Base-by-base conservation (phyloP, 2,329 filamentous ascomycete genomes). In the Pseudocercospora vitis region DNA sequence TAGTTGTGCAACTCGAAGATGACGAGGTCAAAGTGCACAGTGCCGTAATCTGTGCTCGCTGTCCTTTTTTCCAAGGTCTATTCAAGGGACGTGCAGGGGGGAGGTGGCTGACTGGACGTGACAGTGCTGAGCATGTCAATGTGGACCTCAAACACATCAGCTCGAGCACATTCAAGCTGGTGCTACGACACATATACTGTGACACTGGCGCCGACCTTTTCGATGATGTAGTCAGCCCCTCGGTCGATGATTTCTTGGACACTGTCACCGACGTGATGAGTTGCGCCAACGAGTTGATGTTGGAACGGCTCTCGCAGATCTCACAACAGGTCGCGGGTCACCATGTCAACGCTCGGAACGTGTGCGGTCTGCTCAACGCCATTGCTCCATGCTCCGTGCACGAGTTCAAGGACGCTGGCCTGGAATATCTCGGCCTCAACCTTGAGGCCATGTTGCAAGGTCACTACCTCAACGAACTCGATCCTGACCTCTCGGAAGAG, bases 361-460 rank as follows among this genome's bases (percentile, higher is more conserved):
- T 96, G 21, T 89, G 89, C 54, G 84, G 86, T 48, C 77, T 97
- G 12, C 78, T 99, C 8, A 96, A 95, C 66, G 87, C 87, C 1
- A 87, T 96, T 56, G 88, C 89, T 39, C 88, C 89, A 2, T 95
- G 88, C 67, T 87, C 87, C 0, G 85, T 96, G 4, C 83, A 83
- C 0, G 84, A 88, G 52, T 96, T 99, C 74, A 96, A 95, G 70
- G 83, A 94, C 62, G 87, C 88, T 7, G 89, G 88, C 0, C 76
- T 97, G 24, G 89, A 96, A 69, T 99, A 96, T 67, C 84, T 96
- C 18, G 96, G 91, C 64, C 76, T 96, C 39, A 95, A 96, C 65
- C 78, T 97, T 53, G 94, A 99, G 70, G 84, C 85, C 5, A 89
- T 97, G 80, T 83, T 99, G 47, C 91, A 96, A 66, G 96, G 95